These are phyloP conservation scores for Umbelopsis sp. DNA, from an alignment of 192 early-diverging fungal genomes.

Conservation along the genomic window DNA sequence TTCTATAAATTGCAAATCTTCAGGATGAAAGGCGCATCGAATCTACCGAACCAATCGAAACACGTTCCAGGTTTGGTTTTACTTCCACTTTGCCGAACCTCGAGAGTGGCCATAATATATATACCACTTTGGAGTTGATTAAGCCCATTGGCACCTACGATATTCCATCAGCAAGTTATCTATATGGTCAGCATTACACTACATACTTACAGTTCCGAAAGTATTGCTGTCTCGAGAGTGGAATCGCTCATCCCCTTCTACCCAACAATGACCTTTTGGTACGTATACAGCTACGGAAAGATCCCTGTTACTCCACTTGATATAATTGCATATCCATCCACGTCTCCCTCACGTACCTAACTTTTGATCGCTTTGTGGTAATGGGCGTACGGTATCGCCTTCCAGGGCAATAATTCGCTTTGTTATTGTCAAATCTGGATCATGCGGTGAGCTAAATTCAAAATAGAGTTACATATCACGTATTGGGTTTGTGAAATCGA, in stretches of 20 bases:
- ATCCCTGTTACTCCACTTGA: not conserved
- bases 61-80: not conserved
- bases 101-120: slow-evolving; percentile 12
- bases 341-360: slow-evolving; percentile 21
- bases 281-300: slow-evolving; percentile 47
- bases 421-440: slow-evolving; percentile 70
- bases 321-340: not conserved
- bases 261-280: slow-evolving; percentile 82
- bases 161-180: not conserved
- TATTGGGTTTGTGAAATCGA: not conserved
- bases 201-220: slow-evolving; percentile 66
- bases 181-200: not conserved
- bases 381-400: slow-evolving; percentile 71
- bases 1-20: not conserved
- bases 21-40: not conserved
- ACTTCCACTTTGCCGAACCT: slow-evolving; percentile 8
- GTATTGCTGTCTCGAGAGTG: slow-evolving; percentile 80
- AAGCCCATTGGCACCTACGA: not conserved
- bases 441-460: slow-evolving; percentile 54
- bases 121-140: slow-evolving; percentile 3
- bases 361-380: slow-evolving; percentile 20
- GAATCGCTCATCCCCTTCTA: slow-evolving; percentile 85
- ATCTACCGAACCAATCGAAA: not conserved
- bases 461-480: not conserved
- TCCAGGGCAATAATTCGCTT: slow-evolving; percentile 87